Conservation (phyloP, 2,329 filamentous ascomycete genomes). For the Scolecobasidium constrictum region DNA sequence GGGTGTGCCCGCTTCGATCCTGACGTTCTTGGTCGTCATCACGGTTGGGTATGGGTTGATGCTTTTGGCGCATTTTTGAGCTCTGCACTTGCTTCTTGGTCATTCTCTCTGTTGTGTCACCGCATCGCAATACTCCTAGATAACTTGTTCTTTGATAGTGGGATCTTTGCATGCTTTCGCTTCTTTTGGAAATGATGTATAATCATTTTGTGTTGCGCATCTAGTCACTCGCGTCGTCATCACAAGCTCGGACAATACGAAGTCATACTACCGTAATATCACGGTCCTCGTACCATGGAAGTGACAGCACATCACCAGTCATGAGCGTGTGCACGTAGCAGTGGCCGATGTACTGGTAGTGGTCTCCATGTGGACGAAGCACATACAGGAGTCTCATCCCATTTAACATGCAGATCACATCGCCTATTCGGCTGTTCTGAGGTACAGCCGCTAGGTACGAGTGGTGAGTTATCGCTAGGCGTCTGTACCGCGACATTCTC, state of each 20-base stretch:
- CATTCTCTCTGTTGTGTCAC: too few relatives aligned
- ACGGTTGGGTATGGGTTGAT: constrained; percentile 88
- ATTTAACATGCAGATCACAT: neutral
- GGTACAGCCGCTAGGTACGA: neutral
- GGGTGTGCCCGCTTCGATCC: constrained; percentile 77
- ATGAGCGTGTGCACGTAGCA: constrained; percentile 2
- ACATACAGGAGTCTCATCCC: neutral
- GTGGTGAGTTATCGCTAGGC: neutral
- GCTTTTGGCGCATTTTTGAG: constrained; percentile 56
- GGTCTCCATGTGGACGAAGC: neutral
- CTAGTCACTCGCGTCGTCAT: too few relatives aligned
- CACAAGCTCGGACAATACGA: too few relatives aligned
- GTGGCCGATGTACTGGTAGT: neutral
- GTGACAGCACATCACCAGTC: constrained; percentile 1
- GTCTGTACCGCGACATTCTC: neutral
- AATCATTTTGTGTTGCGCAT: too few relatives aligned
- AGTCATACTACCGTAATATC: too few relatives aligned
- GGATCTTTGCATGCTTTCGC: too few relatives aligned
- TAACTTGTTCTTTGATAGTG: too few relatives aligned
- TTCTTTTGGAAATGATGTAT: too few relatives aligned
- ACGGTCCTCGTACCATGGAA: too few relatives aligned
- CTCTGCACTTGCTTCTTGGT: neutral
- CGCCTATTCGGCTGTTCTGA: neutral
- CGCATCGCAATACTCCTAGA: too few relatives aligned
- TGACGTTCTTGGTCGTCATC: constrained; percentile 72